Percentiles rank a stretch among this genome's conserved stretches.
Evolutionary conservation across 345 rosid genomes (phyloP).

Genomic region (Carallia pectinifolia): DNA sequence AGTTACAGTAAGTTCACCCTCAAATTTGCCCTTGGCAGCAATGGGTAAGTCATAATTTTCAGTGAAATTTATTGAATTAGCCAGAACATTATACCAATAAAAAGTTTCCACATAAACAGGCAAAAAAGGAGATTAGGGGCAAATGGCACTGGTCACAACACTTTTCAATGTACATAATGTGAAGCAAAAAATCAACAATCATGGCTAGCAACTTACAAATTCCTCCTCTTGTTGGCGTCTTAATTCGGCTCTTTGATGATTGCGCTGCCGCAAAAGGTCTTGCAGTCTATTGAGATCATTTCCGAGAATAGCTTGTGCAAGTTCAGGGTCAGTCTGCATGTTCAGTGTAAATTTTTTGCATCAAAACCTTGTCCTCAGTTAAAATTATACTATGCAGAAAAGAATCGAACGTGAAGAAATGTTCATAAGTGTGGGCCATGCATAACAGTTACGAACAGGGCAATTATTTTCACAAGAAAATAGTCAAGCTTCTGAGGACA

Average conservation of each 20-base stretch:
- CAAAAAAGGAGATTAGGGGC: background rate
- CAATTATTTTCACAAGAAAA: too few species aligned
- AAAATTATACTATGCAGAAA: background rate
- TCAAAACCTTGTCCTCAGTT: background rate
- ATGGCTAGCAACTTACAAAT: constrained; percentile 49
- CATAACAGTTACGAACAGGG: too few species aligned
- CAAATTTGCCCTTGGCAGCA: too few species aligned
- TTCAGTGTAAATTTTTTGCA: constrained; percentile 6
- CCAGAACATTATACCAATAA: background rate
- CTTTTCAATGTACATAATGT: background rate
- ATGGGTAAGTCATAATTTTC: background rate
- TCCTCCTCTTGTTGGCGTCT: constrained; percentile 78
- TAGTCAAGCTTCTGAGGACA: background rate
- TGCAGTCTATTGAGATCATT: constrained; percentile 82
- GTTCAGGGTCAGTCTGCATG: constrained; percentile 77
- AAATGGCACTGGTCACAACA: background rate
- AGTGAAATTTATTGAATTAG: background rate
- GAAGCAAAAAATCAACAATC: constrained; percentile 2
- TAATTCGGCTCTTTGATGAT: constrained; percentile 63
- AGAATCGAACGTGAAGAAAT: background rate
- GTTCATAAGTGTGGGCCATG: background rate
- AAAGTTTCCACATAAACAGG: background rate
- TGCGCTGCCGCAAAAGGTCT: constrained; percentile 62
- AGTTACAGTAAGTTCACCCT: background rate
- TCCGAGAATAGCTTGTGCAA: constrained; percentile 81